Base-by-base conservation (phyloP, 495 filamentous ascomycete species). In the Staphylotrichum tortipilum region DNA sequence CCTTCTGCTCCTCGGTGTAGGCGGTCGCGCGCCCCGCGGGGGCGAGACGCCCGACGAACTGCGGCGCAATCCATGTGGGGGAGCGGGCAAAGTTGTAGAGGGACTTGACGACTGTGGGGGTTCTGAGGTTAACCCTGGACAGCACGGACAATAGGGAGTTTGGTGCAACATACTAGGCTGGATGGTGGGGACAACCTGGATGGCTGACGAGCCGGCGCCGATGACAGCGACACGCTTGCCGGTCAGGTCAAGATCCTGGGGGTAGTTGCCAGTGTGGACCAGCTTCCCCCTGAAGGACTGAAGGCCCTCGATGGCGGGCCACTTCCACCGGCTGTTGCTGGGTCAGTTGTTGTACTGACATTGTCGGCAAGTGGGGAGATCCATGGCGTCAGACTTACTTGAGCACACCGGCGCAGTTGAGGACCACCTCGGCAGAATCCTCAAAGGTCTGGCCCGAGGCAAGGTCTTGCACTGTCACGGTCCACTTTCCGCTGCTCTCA, bases 61-160 rank as follows among this genome's bases (percentile, higher is more conserved):
- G 70, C 12, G 77, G 34, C 6, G 43, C 74, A 15, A 84, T 66
- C 81, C 80, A 84, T n/a, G 75, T 76, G 3, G 73, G 71, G 23
- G 68, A 70, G 7, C 81, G 73, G 8, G 75, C 75, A 33, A 78
- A 84, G 53, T 47, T 64, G 54, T 29, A 44, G 46, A 33, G 54
- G 47, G 36, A 59, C 50, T 63, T 58, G 36, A 71, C 4, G 44
- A 71, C 54, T 36, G 74, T 75, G 10, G 26, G 0, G 6, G 26
- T 28, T 4, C 10, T 5, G 6, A 7, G 10, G 26, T 28, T 28
- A 7, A 1, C 26, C 6, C 26, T 28, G 10, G 6, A 10, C 26
- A 28, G 10, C 6, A 28, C 26, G 1, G 6, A 10, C 10, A 10
- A 5, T 28, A 7, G 26, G 26, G 10, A 7, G 4, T 1, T 12